Evolutionary conservation across 2,329 filamentous ascomycete species (phyloP).

Genomic region (Aspergillus sp.): DNA sequence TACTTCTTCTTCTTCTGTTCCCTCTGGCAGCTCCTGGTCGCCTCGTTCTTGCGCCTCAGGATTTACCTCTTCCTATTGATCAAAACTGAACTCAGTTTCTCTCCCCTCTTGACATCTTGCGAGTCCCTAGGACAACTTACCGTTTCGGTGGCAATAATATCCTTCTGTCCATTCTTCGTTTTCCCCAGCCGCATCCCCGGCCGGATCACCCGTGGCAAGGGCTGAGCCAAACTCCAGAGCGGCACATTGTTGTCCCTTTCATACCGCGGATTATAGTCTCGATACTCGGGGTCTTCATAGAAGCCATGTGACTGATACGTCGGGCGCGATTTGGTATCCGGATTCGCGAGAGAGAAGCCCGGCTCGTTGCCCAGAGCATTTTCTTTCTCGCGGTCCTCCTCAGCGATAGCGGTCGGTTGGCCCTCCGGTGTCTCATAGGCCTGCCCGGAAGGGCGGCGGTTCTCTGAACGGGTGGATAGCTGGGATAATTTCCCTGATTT

Average conservation of each 20-base stretch:
- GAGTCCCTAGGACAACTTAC: background rate
- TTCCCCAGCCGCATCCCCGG: conserved; percentile 36
- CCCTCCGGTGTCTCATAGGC: no score
- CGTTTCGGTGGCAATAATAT: background rate
- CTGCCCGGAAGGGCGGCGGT: no score
- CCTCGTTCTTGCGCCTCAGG: no score
- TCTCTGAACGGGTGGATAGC: no score
- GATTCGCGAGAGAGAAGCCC: background rate
- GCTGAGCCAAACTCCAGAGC: conserved; percentile 45
- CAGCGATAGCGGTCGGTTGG: background rate
- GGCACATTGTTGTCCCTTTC: conserved; percentile 40
- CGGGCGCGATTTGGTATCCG: background rate
- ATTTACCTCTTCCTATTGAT: no score
- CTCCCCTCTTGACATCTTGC: no score
- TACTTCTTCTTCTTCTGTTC: background rate
- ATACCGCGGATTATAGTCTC: conserved; percentile 42
- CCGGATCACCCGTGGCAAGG: conserved; percentile 44
- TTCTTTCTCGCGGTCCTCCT: conserved; percentile 24
- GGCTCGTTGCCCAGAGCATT: background rate
- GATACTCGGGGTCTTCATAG: conserved; percentile 7
- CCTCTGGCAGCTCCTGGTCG: background rate
- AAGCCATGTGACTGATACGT: no score
- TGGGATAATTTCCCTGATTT: no score
- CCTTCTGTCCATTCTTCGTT: conserved; percentile 2
- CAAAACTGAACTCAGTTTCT: no score